Evolutionary conservation across 805 yeast genomes (phyloP).

Genomic region (Wickerhamiella kurtzmanii): DNA sequence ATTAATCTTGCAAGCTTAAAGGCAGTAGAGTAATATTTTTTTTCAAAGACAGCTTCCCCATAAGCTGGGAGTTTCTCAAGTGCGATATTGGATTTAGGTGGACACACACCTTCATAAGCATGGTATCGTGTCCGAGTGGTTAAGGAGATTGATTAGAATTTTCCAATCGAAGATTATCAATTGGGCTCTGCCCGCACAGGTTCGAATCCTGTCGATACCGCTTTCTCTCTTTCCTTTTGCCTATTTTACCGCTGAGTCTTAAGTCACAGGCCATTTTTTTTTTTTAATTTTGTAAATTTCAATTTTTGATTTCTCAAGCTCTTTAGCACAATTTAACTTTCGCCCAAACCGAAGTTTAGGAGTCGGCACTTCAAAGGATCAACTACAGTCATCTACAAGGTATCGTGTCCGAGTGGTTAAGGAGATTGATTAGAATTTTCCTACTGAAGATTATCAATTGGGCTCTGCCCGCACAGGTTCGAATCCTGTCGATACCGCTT

Average conservation of each 20-base stretch:
- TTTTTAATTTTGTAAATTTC: no score
- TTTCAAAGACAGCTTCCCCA: not conserved
- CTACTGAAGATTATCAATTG: slow-evolving; percentile 18
- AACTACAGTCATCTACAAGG: slow-evolving; percentile 3
- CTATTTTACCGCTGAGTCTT: no score
- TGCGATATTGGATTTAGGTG: not conserved
- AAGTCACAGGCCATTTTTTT: no score
- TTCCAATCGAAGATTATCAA: slow-evolving; percentile 20
- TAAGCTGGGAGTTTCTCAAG: not conserved
- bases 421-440: slow-evolving; percentile 20
- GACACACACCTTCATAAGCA: not conserved
- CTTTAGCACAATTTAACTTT: no score
- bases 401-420: slow-evolving; percentile 21
- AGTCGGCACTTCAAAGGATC: not conserved
- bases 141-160: slow-evolving; percentile 20
- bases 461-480: slow-evolving; percentile 13
- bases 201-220: slow-evolving; percentile 21
- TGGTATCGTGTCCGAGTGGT: slow-evolving; percentile 21
- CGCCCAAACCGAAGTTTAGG: no score
- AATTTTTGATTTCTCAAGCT: no score
- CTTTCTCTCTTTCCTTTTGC: slow-evolving; percentile 7
- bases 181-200: slow-evolving; percentile 10
- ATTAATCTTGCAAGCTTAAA: not conserved
- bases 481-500: slow-evolving; percentile 20
- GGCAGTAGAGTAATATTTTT: not conserved